Evolutionary conservation across 2,329 filamentous ascomycete species (phyloP).

Genomic region (Clonostachys sp.): DNA sequence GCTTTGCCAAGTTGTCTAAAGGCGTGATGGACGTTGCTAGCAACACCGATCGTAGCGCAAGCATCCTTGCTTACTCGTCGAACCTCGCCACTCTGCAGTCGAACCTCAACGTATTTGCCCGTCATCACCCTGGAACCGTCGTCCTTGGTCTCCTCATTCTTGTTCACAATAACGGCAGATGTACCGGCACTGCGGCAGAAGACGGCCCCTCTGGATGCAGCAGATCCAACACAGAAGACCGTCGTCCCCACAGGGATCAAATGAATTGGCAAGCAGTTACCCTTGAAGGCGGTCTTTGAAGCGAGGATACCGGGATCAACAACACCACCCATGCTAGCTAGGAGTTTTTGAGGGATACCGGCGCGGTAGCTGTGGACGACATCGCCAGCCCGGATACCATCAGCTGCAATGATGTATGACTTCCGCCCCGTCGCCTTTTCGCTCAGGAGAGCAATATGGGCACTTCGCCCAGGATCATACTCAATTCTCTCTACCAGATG

Average conservation of each 20-base stretch:
- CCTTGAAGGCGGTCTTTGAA: constrained; percentile 87
- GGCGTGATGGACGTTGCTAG: constrained; percentile 90
- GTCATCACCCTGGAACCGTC: constrained; percentile 58
- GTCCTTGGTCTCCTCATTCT: constrained; percentile 69
- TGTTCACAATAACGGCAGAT: constrained; percentile 82
- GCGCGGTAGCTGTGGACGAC: constrained; percentile 85
- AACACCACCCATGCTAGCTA: constrained; percentile 87
- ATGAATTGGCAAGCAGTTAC: constrained; percentile 91
- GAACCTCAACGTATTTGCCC: constrained; percentile 76
- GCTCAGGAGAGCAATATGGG: constrained; percentile 85
- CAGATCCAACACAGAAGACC: constrained; percentile 83
- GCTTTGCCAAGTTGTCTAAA: constrained; percentile 93
- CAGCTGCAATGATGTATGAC: constrained; percentile 92
- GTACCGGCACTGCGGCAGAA: constrained; percentile 96
- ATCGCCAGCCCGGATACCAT: constrained; percentile 89
- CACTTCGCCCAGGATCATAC: constrained; percentile 88
- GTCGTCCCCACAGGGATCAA: constrained; percentile 95
- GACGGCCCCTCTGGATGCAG: constrained; percentile 69
- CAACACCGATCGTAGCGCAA: constrained; percentile 88
- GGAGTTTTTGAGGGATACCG: constrained; percentile 81
- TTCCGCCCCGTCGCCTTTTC: constrained; percentile 69
- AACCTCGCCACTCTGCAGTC: constrained; percentile 88
- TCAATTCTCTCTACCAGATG: constrained; percentile 93
- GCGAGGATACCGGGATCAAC: constrained; percentile 95
- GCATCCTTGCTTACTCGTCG: constrained; percentile 86